A percentile compares a stretch with the other conserved stretches of the same genome.
phyloP scores from a whole-genome alignment of 805 yeast genomes.

The Kuraishia molischiana region DNA sequence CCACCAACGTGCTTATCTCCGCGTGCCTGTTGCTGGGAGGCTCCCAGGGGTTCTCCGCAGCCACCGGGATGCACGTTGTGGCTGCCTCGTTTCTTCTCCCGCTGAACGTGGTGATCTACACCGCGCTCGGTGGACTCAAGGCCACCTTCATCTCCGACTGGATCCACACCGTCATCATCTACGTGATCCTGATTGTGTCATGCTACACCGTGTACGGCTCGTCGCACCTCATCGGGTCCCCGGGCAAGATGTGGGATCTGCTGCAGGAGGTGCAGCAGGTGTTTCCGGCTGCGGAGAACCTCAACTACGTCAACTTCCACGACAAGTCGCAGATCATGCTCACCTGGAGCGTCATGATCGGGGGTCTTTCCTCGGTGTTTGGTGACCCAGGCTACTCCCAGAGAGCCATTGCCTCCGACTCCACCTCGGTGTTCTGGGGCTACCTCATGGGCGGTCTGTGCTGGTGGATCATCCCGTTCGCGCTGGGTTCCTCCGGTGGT shows the following conservation, averaged over 20 bases:
- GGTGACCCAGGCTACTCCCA: constrained; percentile 29
- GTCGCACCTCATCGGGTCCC: constrained; percentile 21
- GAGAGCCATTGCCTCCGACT: constrained; percentile 31
- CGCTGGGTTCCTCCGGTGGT: constrained; percentile 25
- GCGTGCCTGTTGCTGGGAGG: constrained; percentile 32
- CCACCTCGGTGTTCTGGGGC: constrained; percentile 23
- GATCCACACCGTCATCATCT: constrained; percentile 37
- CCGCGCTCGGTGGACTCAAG: constrained; percentile 39
- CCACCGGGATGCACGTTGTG: constrained; percentile 33
- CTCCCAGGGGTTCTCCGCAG: constrained; percentile 27
- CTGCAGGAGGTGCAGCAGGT: constrained; percentile 11
- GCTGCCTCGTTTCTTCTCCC: constrained; percentile 37
- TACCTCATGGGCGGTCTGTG: constrained; percentile 26
- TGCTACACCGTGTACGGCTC: constrained; percentile 17
- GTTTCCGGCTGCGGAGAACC: constrained; percentile 13
- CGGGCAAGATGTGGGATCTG: constrained; percentile 23
- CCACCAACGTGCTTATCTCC: constrained; percentile 26
- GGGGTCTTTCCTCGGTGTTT: constrained; percentile 22
- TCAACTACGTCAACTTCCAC: constrained; percentile 21
- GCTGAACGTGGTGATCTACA: constrained; percentile 35
- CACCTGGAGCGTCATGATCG: constrained; percentile 20
- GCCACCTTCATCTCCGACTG: constrained; percentile 44
- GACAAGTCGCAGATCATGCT: constrained; percentile 21
- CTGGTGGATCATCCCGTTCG: constrained; percentile 27
- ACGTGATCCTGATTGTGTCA: constrained; percentile 20